These are phyloP conservation scores for Cicer cuneatum DNA, from an alignment of 306 rosid genomes.

Conservation along the genomic window DNA sequence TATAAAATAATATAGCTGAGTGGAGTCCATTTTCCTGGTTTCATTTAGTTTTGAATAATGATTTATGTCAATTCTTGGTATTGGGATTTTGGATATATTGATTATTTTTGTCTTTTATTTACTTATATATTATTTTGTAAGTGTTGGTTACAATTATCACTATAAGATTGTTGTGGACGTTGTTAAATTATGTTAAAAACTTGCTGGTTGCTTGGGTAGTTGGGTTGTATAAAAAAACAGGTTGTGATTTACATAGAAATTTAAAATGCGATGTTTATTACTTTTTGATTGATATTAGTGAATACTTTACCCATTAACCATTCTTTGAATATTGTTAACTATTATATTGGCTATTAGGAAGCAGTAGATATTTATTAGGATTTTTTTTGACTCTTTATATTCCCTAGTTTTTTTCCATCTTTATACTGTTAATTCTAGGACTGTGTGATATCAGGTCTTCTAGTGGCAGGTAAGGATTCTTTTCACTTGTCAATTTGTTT, in stretches of 20 bases:
- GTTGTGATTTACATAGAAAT: slow-evolving; percentile 26
- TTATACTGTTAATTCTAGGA: no score
- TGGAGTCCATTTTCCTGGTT: slow-evolving; percentile 13
- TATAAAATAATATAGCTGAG: slow-evolving; percentile 17
- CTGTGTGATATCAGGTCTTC: neutral
- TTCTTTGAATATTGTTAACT: slow-evolving; percentile 8
- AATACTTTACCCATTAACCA: slow-evolving; percentile 5
- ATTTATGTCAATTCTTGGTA: slow-evolving; percentile 14
- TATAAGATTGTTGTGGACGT: neutral
- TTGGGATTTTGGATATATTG: slow-evolving; percentile 8
- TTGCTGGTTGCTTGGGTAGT: slow-evolving; percentile 24
- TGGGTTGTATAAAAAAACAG: slow-evolving; percentile 5
- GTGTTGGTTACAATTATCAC: neutral
- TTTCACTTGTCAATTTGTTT: slow-evolving; percentile 19
- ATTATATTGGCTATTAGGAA: neutral
- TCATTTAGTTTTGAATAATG: slow-evolving; percentile 31
- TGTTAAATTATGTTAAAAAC: slow-evolving; percentile 18
- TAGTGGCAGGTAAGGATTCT: slow-evolving; percentile 9
- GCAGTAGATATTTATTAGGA: slow-evolving; percentile 2
- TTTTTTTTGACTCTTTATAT: neutral
- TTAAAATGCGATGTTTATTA: neutral
- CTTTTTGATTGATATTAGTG: slow-evolving; percentile 3
- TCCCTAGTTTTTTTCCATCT: neutral
- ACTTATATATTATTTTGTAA: neutral
- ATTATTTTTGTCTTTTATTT: slow-evolving; percentile 12